Percentiles rank a stretch among this genome's conserved stretches.
phyloP scores from a whole-genome alignment of 768 basidiomycete genomes.

The Pisolithus orientalis region DNA sequence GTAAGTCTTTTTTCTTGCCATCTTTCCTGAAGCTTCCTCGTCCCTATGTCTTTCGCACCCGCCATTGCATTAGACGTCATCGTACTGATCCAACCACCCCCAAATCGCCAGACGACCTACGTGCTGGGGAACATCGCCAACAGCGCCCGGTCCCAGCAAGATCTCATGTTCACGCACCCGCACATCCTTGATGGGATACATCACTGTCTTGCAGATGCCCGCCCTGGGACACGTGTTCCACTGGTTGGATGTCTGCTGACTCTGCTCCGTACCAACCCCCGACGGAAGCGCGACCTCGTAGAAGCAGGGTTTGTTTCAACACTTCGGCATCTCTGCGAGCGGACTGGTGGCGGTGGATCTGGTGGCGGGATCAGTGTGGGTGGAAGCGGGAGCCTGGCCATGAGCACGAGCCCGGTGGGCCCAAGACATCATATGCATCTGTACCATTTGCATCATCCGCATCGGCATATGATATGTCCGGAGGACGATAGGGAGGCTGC shows the following conservation, averaged over 20 bases:
- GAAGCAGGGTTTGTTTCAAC: slow-evolving; percentile 42
- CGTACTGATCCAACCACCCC: neutral
- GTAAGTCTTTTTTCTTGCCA: slow-evolving; percentile 22
- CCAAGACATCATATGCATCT: neutral
- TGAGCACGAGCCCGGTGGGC: slow-evolving; percentile 1
- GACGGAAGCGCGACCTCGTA: slow-evolving; percentile 31
- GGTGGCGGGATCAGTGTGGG: slow-evolving; percentile 13
- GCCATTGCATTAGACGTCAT: no score
- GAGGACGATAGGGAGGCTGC: slow-evolving; percentile 61
- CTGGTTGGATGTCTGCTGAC: slow-evolving; percentile 55
- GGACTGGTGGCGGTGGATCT: slow-evolving; percentile 12
- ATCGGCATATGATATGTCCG: slow-evolving; percentile 33
- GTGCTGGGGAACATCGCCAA: slow-evolving; percentile 68
- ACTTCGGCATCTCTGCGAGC: slow-evolving; percentile 38
- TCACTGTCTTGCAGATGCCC: slow-evolving; percentile 53
- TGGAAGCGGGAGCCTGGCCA: slow-evolving; percentile 14
- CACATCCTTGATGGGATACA: slow-evolving; percentile 49
- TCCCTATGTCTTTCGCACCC: no score
- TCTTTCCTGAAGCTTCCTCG: neutral
- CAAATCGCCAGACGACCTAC: slow-evolving; percentile 41
- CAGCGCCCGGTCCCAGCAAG: slow-evolving; percentile 44
- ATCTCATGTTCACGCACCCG: slow-evolving; percentile 44
- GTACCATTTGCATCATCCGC: neutral
- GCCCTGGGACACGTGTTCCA: slow-evolving; percentile 52
- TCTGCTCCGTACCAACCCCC: slow-evolving; percentile 40